Evolutionary conservation across 1,284 basidiomycete species (phyloP), one percentile per base, ranked within the genome.

Genomic region (Apiotrichum brassicae): DNA sequence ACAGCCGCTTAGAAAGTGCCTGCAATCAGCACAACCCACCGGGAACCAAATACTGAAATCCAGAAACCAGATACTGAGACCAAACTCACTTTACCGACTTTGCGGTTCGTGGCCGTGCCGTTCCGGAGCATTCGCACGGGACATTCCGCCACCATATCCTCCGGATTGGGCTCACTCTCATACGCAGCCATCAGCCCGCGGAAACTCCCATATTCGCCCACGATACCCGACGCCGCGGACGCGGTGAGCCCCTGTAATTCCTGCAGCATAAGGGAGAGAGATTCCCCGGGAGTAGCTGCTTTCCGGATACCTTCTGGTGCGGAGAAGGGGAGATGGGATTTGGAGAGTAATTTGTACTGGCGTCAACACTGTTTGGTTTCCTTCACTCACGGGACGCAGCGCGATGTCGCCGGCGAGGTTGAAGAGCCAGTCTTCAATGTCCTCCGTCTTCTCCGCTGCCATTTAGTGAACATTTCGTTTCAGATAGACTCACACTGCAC

Each of bases 351-450:
- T 49, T 73, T 72, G 57, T 65, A 61, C 61, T 66, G 50, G 33
- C 11, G 41, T 52, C 33, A 55, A 23, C 8, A 11, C 16, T 20
- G 26, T 49, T 38, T 14, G 16, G 3, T 7, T 19, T 14, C 9
- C 11, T 30, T 30, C 11, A 59, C 68, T 46, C 49, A 73, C 71
- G 0, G 72, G 73, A 26, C 71, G 62, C 5, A 71, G 40, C 2
- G 73, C 73, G 3, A 74, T 52, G 48, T 74, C 73, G 1, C 63
- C 70, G 2, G 68, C 60, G 13, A 73, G 60, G 42, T 72, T 74
- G 54, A 61, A 70, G 4, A 74, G 49, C 70, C 69, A 72, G 48
- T 69, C 68, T 46, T 70, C 66, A 20, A 73, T 57, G 28, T 73
- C 72, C 34, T 68, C 68, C 3, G 68, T 69, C 39, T 62, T 66